Conservation (phyloP, 2,329 filamentous ascomycete genomes). For the Endocalyx cinctus region DNA sequence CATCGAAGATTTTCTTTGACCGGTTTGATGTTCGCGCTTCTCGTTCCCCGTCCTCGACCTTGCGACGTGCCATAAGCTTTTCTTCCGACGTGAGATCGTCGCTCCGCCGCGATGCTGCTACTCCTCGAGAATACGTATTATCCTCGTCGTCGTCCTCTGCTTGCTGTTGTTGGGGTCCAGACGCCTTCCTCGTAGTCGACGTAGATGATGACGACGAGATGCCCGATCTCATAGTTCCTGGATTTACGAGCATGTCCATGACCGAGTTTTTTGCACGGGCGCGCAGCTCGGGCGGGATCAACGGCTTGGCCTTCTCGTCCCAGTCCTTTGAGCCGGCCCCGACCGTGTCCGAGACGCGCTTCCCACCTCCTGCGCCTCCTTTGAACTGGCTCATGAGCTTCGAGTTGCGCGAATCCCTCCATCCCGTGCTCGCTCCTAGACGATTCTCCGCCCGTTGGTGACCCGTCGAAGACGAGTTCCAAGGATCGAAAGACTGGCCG, state of each 20-base stretch:
- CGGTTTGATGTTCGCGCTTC: constrained; percentile 43
- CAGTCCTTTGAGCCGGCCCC: constrained; percentile 58
- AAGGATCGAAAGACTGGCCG: constrained; percentile 55
- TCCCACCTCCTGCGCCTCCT: constrained; percentile 51
- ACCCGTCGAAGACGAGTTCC: constrained; percentile 70
- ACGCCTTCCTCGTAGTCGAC: too few relatives aligned
- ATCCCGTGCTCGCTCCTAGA: constrained; percentile 55
- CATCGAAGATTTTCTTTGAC: constrained; percentile 56
- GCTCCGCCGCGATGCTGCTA: too few relatives aligned
- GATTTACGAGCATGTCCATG: constrained; percentile 48
- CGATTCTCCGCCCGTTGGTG: constrained; percentile 72
- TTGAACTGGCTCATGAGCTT: constrained; percentile 70
- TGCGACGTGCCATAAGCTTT: constrained; percentile 17
- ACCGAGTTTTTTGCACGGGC: constrained; percentile 41
- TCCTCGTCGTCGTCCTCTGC: constrained; percentile 6
- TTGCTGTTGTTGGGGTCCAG: constrained; percentile 2
- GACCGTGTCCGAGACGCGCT: constrained; percentile 59
- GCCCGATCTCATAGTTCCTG: constrained; percentile 35
- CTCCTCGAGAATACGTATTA: too few relatives aligned
- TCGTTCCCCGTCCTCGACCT: constrained; percentile 30
- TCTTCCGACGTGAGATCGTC: constrained; percentile 19
- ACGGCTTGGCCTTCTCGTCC: constrained; percentile 38
- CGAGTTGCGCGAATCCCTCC: constrained; percentile 64
- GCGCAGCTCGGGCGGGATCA: constrained; percentile 39
- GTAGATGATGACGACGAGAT: constrained; percentile 16